Evolutionary conservation across 495 filamentous ascomycete species (phyloP), one percentile per base, ranked within the genome.

Genomic region (Cercophora scortea): DNA sequence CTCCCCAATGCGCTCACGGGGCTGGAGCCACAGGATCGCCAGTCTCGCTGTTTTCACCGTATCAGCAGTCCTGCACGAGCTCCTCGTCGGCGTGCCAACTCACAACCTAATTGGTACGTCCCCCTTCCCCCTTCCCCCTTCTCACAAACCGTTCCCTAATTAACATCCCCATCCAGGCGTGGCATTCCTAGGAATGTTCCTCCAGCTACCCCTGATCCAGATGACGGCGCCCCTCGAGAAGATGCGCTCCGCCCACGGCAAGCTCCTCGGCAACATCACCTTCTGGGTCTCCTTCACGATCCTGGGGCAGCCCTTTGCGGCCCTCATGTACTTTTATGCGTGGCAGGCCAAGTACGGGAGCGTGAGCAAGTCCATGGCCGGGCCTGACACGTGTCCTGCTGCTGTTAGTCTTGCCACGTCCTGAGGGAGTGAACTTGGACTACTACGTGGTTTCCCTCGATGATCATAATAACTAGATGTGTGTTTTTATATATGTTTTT

Each of bases 311-410:
- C 93, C 93, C 10, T 73, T 96, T 38, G 92, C 88, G 0, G 90
- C 88, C 2, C 65, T 97, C 35, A 64, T 93, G 55, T 98, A 98
- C 66, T 98, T 95, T 67, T 96, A 95, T 64, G 93, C 90, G 12
- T 98, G 93, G 93, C 92, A 96, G 67, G 90, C 89, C 16, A 98
- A 98, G 71, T 95, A 95, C 64, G 93, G 93, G 16, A 90, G 82
- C 59, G 74, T 78, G 9, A 69, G 70, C 39, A 69, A 61, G 61
- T 12, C 25, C 44, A 46, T 39, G 47, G 18, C 34, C 2, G 25
- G 25, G 25, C 25, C 25, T 25, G 25, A 25, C 25, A 25, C 25
- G 25, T 25, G 25, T 25, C 25, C 25, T 25, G 25, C 25, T 25
- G 25, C 25, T 25, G 25, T 25, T 25, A 25, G 25, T 25, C 25